Base-by-base conservation (phyloP, 345 rosid genomes). In the Aquilaria yunnanensis region DNA sequence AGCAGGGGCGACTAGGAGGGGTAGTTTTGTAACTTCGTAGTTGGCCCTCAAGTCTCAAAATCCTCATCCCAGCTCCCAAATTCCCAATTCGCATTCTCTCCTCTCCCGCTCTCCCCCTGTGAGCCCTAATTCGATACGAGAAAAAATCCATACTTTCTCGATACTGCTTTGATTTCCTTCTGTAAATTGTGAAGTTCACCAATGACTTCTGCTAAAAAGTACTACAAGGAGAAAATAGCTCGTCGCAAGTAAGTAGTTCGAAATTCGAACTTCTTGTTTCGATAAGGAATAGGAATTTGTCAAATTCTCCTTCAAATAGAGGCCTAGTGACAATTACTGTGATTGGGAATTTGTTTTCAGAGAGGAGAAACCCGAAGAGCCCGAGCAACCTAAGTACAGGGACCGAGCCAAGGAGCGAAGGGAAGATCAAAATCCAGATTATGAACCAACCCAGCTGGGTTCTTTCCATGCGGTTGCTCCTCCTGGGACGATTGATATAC, bases 401-500 rank as follows among this genome's bases (percentile, higher is more conserved):
- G 97, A 90, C 75, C 86, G 99, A 14, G 99, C 99, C 0, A 93
- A 90, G 75, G 99, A 93, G 81, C 80, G 99, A 59, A 77, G 99
- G 66, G 98, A 90, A 65, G 96, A 93, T 71, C 98, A 93, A 52
- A 93, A 93, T 74, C 98, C 97, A 5, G 98, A 93, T 77, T 90
- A 93, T 68, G 96, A 93, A 71, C 78, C 85, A 1, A 68, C 88
- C 3, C 94, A 90, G 61, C 79, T 93, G 77, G 88, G 90, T 32
- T 84, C 97, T 7, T 93, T 93, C 62, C 98, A 93, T 47, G 94
- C 98, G 7, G 97, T 93, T 59, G 98, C 98, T 75, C 97, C 98
- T 55, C 98, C 98, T 1, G 96, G 97, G 32, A 78, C 71, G 9
- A 84, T 90, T 37, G 97, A 93, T 67, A 64, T 90, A 54, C 83